A percentile compares a stretch with the other conserved stretches of the same genome.
Conservation (phyloP, 106 monocot genomes). For the Posidonia australis region DNA sequence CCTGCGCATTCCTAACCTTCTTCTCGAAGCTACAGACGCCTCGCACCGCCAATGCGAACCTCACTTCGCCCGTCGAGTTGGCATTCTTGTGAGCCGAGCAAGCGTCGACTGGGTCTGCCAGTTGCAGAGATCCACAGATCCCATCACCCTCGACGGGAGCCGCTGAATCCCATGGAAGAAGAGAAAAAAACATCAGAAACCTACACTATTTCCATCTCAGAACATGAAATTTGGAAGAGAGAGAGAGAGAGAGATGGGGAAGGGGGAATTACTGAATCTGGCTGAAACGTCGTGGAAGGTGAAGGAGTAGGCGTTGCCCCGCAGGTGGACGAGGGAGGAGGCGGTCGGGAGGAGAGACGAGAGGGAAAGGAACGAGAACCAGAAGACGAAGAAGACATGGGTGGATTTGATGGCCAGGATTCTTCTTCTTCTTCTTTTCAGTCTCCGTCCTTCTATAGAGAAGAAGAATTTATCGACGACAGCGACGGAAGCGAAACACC, state of each 20-base stretch:
- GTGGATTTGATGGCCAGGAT: too few relatives aligned
- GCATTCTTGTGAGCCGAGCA: slow-evolving; percentile 29
- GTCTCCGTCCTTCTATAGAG: too few relatives aligned
- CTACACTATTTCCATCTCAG: neutral
- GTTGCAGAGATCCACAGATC: slow-evolving; percentile 63
- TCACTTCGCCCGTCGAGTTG: neutral
- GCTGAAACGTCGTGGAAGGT: slow-evolving; percentile 86
- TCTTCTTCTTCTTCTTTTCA: too few relatives aligned
- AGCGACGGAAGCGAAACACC: too few relatives aligned
- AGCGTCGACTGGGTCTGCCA: slow-evolving; percentile 57
- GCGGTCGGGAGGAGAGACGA: slow-evolving; percentile 29
- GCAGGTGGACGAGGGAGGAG: slow-evolving; percentile 47
- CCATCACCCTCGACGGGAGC: slow-evolving; percentile 46
- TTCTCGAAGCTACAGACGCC: slow-evolving; percentile 74
- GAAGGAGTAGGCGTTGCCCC: slow-evolving; percentile 45
- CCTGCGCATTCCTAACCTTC: slow-evolving; percentile 82
- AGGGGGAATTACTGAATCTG: slow-evolving; percentile 40
- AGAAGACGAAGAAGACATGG: neutral
- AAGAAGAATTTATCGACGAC: too few relatives aligned
- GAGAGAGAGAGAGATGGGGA: neutral
- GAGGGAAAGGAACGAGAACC: slow-evolving; percentile 2
- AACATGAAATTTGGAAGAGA: neutral
- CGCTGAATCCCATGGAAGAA: slow-evolving; percentile 20
- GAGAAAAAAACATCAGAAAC: neutral
- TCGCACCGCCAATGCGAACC: slow-evolving; percentile 29